Evolutionary conservation across 208 protist genomes (phyloP), one percentile per base, ranked within the genome.

Genomic region (Trypanosoma congolense): DNA sequence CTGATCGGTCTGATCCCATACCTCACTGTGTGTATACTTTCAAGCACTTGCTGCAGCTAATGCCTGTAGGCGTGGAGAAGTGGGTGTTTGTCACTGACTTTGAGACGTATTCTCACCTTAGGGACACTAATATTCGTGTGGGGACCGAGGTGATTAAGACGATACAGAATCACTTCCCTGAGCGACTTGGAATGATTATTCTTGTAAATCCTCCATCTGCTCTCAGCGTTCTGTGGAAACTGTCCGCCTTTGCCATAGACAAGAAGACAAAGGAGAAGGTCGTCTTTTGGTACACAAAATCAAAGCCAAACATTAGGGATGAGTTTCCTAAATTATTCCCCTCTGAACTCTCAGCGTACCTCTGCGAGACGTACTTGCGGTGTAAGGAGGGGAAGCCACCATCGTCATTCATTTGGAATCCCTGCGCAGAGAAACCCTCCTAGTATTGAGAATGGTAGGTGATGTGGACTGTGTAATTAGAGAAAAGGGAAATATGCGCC

Each of bases 51-150:
- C 57, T 77, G 47, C 45, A 58, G 25, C 48, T 80, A 62, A 92
- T 92, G 85, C 85, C 85, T 2, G 76, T 76, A n/a, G 85, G 85
- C 0, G 81, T 92, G 9, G 80, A 87, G 63, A 65, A 89, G 85
- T 90, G 80, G 82, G 78, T 90, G 1, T 90, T 76, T 46, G 44
- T 92, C 43, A 92, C 85, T 6, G 85, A 92, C 61, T 92, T 92
- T 61, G 81, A 83, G 26, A 86, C 76, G 4, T 92, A 87, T 70
- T 90, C 81, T 19, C 79, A 92, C 62, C 14, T 89, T 8, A 53
- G 61, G 31, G 85, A 92, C 44, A 65, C 79, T 41, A 87, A 76
- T 40, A 72, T 79, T n/a, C 80, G 70, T 21, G 80, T 88, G 67
- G 81, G 71, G 8, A 24, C 77, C 9, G 46, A 56, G 22, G 79